A percentile compares a stretch with the other conserved stretches of the same genome.
Conservation (phyloP, 257 asterid species). For the Apocynum venetum region DNA sequence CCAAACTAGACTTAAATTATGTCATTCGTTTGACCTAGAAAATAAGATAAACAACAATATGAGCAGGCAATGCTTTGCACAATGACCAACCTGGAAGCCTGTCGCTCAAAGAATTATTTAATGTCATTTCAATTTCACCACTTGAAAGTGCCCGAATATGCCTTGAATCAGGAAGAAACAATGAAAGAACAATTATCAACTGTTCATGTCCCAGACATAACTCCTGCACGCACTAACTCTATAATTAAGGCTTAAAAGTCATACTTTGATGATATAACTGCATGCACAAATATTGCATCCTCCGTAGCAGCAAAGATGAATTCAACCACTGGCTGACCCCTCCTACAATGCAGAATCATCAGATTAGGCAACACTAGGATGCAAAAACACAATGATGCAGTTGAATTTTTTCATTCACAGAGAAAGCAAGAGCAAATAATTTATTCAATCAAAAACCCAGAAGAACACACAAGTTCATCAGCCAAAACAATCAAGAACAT, state of each 20-base stretch:
- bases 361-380: constrained; percentile 23
- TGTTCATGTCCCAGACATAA: constrained; percentile 9
- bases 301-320: constrained; percentile 90
- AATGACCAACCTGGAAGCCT: constrained; percentile 60
- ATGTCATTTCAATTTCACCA: constrained; percentile 67
- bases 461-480: background rate
- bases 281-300: constrained; percentile 92
- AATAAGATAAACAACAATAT: constrained; percentile 11
- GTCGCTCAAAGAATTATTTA: constrained; percentile 41
- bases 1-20: background rate
- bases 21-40: background rate
- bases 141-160: constrained; percentile 81
- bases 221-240: constrained; percentile 14
- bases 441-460: constrained; percentile 1
- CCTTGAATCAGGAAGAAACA: constrained; percentile 42
- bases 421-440: background rate
- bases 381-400: background rate
- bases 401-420: background rate
- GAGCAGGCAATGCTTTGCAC: background rate
- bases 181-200: constrained; percentile 6
- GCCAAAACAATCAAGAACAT: background rate
- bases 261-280: constrained; percentile 82
- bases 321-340: constrained; percentile 93
- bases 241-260: constrained; percentile 20
- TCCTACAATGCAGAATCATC: constrained; percentile 55